phyloP scores from a whole-genome alignment of 352 stramenopile genomes.

The Phytophthora constricta region DNA sequence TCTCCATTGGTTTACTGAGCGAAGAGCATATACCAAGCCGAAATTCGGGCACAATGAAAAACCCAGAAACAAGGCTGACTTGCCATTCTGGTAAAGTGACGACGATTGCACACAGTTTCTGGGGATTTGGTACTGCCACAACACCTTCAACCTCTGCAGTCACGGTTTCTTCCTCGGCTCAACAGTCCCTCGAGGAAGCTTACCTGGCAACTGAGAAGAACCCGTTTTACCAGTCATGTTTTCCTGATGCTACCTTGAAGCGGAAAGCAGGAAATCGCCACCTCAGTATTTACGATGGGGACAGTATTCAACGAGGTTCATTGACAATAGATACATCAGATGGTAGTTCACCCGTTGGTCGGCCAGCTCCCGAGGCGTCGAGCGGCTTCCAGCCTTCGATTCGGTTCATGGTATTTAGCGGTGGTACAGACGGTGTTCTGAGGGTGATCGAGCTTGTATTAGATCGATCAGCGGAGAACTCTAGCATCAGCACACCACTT shows the following conservation, averaged over 20 bases:
- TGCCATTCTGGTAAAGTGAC: conserved; percentile 56
- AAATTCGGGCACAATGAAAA: conserved; percentile 1
- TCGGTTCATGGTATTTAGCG: conserved; percentile 75
- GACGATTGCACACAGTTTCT: conserved; percentile 56
- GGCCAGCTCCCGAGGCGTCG: no score
- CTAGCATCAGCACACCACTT: conserved; percentile 24
- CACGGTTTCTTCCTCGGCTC: not conserved
- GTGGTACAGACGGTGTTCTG: conserved; percentile 65
- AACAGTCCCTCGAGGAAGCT: conserved; percentile 16
- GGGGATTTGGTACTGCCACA: conserved; percentile 17
- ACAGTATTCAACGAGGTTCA: not conserved
- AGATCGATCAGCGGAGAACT: conserved; percentile 21
- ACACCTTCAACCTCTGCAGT: not conserved
- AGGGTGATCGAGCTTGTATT: conserved; percentile 62
- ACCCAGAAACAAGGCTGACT: conserved; percentile 21
- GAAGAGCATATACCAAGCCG: conserved; percentile 29
- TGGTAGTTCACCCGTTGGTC: no score
- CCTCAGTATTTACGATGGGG: conserved; percentile 19
- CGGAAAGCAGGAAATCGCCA: conserved; percentile 45
- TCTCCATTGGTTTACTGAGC: conserved; percentile 35
- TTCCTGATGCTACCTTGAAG: conserved; percentile 37
- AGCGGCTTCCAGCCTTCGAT: conserved; percentile 36
- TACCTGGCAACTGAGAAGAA: conserved; percentile 62
- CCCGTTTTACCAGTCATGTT: conserved; percentile 65
- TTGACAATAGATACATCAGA: conserved; percentile 6